These are phyloP conservation scores for Telfairia occidentalis DNA, from an alignment of 331 rosid species.

Conservation along the genomic window DNA sequence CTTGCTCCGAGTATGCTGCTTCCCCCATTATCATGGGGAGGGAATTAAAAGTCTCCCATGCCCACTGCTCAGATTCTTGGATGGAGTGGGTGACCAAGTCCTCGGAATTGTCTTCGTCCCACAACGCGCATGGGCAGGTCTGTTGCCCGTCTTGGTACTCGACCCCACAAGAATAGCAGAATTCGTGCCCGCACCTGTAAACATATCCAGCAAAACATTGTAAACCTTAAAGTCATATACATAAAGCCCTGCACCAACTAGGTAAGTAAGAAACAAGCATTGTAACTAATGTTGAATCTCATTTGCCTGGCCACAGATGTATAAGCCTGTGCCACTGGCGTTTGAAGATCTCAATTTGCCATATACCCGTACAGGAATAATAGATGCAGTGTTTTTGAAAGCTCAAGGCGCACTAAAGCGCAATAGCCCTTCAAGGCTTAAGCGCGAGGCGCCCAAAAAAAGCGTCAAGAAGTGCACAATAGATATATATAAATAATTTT, in stretches of 20 bases:
- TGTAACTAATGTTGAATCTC: not conserved
- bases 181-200: slow-evolving; percentile 83
- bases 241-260: not conserved
- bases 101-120: slow-evolving; percentile 65
- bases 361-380: not conserved
- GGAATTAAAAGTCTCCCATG: slow-evolving; percentile 88
- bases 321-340: not conserved
- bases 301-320: not conserved
- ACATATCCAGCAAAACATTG: not conserved
- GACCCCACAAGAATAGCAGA: slow-evolving; percentile 78
- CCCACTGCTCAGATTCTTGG: slow-evolving; percentile 98
- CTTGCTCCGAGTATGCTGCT: slow-evolving; percentile 95
- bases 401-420: too few species aligned
- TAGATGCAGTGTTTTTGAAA: too few species aligned
- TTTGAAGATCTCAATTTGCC: not conserved
- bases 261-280: not conserved
- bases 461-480: too few species aligned
- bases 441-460: too few species aligned
- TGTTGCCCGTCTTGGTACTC: slow-evolving; percentile 61
- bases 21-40: slow-evolving; percentile 63
- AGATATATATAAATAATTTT: too few species aligned
- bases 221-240: not conserved
- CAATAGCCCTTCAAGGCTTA: too few species aligned
- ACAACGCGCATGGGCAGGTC: slow-evolving; percentile 70
- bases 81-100: slow-evolving; percentile 50